Base-by-base conservation (phyloP, 345 rosid species). In the Syzygium aromaticum region DNA sequence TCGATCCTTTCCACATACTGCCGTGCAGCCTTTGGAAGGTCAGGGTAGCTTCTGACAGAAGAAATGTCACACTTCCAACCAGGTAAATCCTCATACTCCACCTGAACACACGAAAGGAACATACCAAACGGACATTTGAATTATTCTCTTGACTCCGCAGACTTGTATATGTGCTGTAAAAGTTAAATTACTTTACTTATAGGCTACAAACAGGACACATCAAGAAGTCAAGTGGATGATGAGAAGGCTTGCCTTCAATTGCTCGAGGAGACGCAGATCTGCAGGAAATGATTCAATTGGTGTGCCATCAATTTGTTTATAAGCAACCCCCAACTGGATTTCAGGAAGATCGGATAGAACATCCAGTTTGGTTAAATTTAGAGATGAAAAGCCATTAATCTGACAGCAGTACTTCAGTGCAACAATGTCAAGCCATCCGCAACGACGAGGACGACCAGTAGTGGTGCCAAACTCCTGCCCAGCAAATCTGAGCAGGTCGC, bases 361-460 rank as follows among this genome's bases (percentile, higher is more conserved):
- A 91, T 98, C 99, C 54, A 98, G 94, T 90, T 98, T 98, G 87
- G 99, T 98, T 87, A 98, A 96, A 89, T 98, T 98, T 53, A 98
- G 93, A 33, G 99, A 95, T n/a, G 99, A 93, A 89, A 98, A 95
- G 52, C 99, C 99, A 87, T 98, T 98, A 87, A 98, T 94, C 89
- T 94, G 98, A 90, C 98, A 96, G 89, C 95, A 91, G 89, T 89
- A 98, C 88, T 89, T 95, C 90, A 96, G 89, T 9, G 99, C 99
- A 91, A 98, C 99, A 82, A 98, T 86, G 91, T 98, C 99, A 14
- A 98, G 99, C 99, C 99, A 98, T 59, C 99, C 99, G 89, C 99
- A 98, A 84, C 99, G 98, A 54, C 99, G 98, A 90, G 99, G 99
- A 64, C 99, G 99, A 51, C 99, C 99, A 17, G 99, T 98, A 51